phyloP scores from a whole-genome alignment of 2,329 filamentous ascomycete species.

The Fusarium lateritium region DNA sequence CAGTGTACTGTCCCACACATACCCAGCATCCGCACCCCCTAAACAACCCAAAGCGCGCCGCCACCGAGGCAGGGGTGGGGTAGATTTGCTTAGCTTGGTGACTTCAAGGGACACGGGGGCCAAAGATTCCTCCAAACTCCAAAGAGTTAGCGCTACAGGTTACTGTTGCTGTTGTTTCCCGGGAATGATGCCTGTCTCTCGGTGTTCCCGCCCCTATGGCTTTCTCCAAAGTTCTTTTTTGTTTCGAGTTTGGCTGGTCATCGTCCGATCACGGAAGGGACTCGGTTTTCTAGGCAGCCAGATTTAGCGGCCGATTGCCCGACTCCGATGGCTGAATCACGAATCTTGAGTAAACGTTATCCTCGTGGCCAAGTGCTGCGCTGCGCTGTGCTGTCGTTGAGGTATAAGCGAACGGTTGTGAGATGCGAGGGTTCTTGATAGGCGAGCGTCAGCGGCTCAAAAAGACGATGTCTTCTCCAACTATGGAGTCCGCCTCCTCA shows the following conservation, averaged over 20 bases:
- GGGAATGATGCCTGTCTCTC: conserved; percentile 49
- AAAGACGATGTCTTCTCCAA: conserved; percentile 46
- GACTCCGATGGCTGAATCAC: conserved; percentile 11
- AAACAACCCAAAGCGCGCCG: conserved; percentile 42
- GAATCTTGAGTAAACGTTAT: background rate
- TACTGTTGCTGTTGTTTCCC: conserved; percentile 36
- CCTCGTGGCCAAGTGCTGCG: conserved; percentile 1
- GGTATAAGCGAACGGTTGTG: conserved; percentile 26
- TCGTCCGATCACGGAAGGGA: conserved; percentile 43
- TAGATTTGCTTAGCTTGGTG: conserved; percentile 19
- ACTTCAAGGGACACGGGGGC: conserved; percentile 15
- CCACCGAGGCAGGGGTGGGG: conserved; percentile 44
- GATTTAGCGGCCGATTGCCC: conserved; percentile 14
- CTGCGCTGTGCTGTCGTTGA: conserved; percentile 4
- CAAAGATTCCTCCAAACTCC: conserved; percentile 23
- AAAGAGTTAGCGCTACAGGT: conserved; percentile 33
- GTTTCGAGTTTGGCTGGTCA: conserved; percentile 38
- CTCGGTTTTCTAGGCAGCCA: conserved; percentile 25
- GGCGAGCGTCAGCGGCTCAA: conserved; percentile 48
- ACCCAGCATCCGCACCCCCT: conserved; percentile 30
- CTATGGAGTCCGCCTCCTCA: conserved; percentile 49
- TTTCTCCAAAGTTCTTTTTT: conserved; percentile 40
- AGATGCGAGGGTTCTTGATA: conserved; percentile 34
- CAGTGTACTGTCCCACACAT: conserved; percentile 36
- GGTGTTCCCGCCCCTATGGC: conserved; percentile 47